phyloP scores from a whole-genome alignment of 2,329 filamentous ascomycete species.

The Sphaerulina populicola region DNA sequence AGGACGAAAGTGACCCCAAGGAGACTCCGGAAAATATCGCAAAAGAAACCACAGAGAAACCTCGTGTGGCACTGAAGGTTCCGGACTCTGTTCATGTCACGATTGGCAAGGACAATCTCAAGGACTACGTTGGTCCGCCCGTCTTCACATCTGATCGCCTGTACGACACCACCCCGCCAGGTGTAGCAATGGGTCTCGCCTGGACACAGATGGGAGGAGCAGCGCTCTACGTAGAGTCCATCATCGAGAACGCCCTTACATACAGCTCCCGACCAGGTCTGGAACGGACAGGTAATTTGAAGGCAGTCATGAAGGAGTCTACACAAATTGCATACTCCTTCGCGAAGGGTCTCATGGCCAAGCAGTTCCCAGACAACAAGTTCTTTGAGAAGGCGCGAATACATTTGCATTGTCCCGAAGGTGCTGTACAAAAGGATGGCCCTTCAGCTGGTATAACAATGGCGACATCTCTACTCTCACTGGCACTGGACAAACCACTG shows the following conservation, averaged over 20 bases:
- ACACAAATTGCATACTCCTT: conserved; percentile 93
- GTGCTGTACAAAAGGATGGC: conserved; percentile 87
- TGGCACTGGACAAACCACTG: conserved; percentile 70
- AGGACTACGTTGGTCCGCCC: conserved; percentile 93
- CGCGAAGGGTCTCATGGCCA: conserved; percentile 78
- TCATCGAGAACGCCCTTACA: conserved; percentile 73
- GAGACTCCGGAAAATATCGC: conserved; percentile 52
- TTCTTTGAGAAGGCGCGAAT: conserved; percentile 96
- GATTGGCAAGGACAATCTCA: conserved; percentile 82
- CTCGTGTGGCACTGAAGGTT: conserved; percentile 69
- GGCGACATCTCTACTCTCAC: conserved; percentile 82
- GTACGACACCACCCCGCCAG: conserved; percentile 86
- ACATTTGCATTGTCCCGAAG: conserved; percentile 93
- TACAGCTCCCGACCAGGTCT: conserved; percentile 67
- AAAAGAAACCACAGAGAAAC: conserved; percentile 54
- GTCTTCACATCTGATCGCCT: conserved; percentile 92
- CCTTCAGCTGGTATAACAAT: conserved; percentile 82
- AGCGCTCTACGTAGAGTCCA: conserved; percentile 94
- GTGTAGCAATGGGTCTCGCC: conserved; percentile 93
- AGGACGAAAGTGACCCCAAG: conserved; percentile 55
- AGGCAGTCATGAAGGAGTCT: conserved; percentile 97
- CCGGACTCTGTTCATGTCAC: conserved; percentile 78
- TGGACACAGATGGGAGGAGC: conserved; percentile 98
- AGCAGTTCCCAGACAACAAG: conserved; percentile 75
- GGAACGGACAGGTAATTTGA: conserved; percentile 89